phyloP scores from a whole-genome alignment of 2,329 filamentous ascomycete species.

The Scedosporium minutisporum region DNA sequence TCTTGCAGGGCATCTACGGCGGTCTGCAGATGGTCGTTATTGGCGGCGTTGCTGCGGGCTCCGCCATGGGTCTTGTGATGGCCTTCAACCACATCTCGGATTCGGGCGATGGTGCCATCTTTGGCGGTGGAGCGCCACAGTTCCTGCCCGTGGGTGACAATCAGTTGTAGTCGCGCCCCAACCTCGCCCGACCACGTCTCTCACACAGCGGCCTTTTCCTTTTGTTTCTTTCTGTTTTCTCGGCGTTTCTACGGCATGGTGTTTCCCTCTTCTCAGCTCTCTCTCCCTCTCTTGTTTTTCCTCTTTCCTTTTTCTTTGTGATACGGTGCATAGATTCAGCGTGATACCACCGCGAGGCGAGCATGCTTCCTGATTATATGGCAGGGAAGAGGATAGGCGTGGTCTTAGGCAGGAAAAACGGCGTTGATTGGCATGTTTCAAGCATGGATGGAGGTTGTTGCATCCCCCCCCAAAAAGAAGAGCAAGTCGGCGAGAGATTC shows the following conservation, averaged over 20 bases:
- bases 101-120: neutral
- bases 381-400: neutral
- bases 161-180: neutral
- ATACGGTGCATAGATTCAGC: neutral
- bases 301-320: neutral
- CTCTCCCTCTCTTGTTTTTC: neutral
- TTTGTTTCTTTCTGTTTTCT: too few relatives aligned
- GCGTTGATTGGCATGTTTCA: too few relatives aligned
- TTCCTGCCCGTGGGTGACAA: neutral
- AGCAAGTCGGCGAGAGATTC: too few relatives aligned
- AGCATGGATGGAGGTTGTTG: too few relatives aligned
- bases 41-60: conserved; percentile 24
- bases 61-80: conserved; percentile 28
- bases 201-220: too few relatives aligned
- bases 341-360: neutral
- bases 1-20: conserved; percentile 15
- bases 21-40: conserved; percentile 31
- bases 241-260: too few relatives aligned
- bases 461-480: too few relatives aligned
- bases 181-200: too few relatives aligned
- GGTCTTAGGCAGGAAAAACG: neutral
- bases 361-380: neutral
- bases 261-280: too few relatives aligned
- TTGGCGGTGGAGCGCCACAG: neutral
- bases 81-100: conserved; percentile 11